A percentile compares a stretch with the other conserved stretches of the same genome.
phyloP scores from a whole-genome alignment of 2,329 filamentous ascomycete genomes.

The Botrytis paeoniae region DNA sequence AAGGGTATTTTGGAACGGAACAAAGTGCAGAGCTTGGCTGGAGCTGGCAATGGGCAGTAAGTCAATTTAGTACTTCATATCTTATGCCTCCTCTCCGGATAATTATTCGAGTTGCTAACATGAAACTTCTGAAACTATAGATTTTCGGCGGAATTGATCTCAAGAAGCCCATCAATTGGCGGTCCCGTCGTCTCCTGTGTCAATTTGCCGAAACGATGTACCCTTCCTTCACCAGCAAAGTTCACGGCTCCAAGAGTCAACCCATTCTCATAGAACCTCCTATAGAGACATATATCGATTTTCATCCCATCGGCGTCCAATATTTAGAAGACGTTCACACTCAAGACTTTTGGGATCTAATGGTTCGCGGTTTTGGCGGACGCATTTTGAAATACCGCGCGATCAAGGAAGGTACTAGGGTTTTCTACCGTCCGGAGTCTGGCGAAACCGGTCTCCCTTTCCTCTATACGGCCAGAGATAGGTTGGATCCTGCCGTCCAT shows the following conservation, averaged over 20 bases:
- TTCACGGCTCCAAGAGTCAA: not conserved
- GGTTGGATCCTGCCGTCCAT: not conserved
- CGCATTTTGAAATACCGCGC: not conserved
- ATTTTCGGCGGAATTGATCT: conserved; percentile 6
- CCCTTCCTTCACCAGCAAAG: not conserved
- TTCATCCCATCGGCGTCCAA: not conserved
- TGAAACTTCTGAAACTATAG: not conserved
- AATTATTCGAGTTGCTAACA: not conserved
- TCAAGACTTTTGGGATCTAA: conserved; percentile 3
- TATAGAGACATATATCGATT: not conserved
- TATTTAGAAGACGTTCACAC: conserved; percentile 3
- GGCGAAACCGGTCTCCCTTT: not conserved
- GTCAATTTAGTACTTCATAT: not conserved
- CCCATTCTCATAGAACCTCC: not conserved
- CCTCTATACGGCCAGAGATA: not conserved
- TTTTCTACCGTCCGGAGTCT: not conserved
- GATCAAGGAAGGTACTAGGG: not conserved
- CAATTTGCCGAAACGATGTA: not conserved
- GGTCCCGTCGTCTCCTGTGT: not conserved
- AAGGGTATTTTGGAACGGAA: conserved; percentile 4
- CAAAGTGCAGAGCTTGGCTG: conserved; percentile 9
- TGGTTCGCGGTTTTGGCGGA: conserved; percentile 1
- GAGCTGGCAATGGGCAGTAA: conserved; percentile 13
- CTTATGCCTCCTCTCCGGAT: fast-evolving
- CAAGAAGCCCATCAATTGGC: not conserved